phyloP scores from a whole-genome alignment of 169 alveolate species.

The Plasmodium gallinaceum region DNA sequence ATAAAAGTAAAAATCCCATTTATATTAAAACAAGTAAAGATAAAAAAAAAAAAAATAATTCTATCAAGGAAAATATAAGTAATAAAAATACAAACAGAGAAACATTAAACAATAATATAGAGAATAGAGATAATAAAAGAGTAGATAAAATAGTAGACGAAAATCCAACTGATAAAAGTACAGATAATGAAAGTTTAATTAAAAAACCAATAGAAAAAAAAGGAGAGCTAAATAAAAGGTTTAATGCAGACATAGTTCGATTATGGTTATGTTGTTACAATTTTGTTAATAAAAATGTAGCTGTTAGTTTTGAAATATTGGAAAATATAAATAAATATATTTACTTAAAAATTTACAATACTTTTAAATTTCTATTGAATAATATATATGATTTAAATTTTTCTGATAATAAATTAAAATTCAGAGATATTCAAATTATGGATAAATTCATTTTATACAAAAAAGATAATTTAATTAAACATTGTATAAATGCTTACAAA shows the following conservation, averaged over 20 bases:
- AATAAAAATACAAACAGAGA: background rate
- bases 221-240: background rate
- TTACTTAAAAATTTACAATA: constrained; percentile 59
- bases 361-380: constrained; percentile 55
- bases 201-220: constrained; percentile 9
- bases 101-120: background rate
- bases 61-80: background rate
- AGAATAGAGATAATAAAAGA: background rate
- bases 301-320: constrained; percentile 45
- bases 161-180: background rate
- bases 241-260: constrained; percentile 73
- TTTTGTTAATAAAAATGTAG: constrained; percentile 34
- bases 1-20: background rate
- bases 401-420: constrained; percentile 6
- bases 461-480: constrained; percentile 30
- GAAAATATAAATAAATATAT: constrained; percentile 59
- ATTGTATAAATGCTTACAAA: constrained; percentile 23
- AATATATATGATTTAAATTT: constrained; percentile 50
- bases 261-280: constrained; percentile 71
- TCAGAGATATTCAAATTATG: constrained; percentile 41
- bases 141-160: background rate
- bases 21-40: background rate
- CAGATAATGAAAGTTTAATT: background rate
- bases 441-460: constrained; percentile 50
- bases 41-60: background rate